A percentile compares a stretch with the other conserved stretches of the same genome.
Evolutionary conservation across 108 stramenopile genomes (phyloP).

Genomic region (Fragilariopsis cylindrus): DNA sequence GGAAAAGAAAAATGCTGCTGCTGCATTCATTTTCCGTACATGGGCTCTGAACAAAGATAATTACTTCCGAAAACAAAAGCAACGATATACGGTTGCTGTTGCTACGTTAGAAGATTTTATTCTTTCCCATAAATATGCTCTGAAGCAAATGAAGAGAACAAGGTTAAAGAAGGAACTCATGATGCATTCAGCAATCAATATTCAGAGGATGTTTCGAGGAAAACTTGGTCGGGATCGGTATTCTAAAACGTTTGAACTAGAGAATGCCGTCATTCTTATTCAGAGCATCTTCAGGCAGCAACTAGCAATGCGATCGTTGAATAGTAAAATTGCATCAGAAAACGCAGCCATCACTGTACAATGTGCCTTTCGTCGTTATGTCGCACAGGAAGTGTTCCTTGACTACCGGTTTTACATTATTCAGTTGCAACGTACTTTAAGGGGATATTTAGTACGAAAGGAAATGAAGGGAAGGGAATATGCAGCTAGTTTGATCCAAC

Average conservation of each 20-base stretch:
- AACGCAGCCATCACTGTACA: conserved; percentile 37
- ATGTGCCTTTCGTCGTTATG: conserved; percentile 6
- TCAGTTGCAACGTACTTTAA: conserved; percentile 33
- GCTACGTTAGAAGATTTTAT: conserved; percentile 51
- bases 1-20: conserved; percentile 43
- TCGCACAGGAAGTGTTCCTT: conserved; percentile 17
- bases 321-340: conserved; percentile 8
- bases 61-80: conserved; percentile 43
- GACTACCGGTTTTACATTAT: conserved; percentile 4
- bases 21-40: conserved; percentile 30
- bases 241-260: neutral
- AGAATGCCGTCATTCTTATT: conserved; percentile 22
- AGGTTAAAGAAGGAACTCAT: conserved; percentile 29
- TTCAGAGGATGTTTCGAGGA: conserved; percentile 47
- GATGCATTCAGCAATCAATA: conserved; percentile 16
- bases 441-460: conserved; percentile 28
- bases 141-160: conserved; percentile 24
- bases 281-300: conserved; percentile 17
- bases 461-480: neutral
- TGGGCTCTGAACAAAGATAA: conserved; percentile 45
- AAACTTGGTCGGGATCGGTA: conserved; percentile 3
- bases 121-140: conserved; percentile 2
- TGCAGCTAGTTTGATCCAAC: conserved; percentile 33
- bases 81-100: conserved; percentile 45
- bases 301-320: conserved; percentile 17